Evolutionary conservation across 2,329 filamentous ascomycete genomes (phyloP).

Genomic region (Coniochaeta sp.): DNA sequence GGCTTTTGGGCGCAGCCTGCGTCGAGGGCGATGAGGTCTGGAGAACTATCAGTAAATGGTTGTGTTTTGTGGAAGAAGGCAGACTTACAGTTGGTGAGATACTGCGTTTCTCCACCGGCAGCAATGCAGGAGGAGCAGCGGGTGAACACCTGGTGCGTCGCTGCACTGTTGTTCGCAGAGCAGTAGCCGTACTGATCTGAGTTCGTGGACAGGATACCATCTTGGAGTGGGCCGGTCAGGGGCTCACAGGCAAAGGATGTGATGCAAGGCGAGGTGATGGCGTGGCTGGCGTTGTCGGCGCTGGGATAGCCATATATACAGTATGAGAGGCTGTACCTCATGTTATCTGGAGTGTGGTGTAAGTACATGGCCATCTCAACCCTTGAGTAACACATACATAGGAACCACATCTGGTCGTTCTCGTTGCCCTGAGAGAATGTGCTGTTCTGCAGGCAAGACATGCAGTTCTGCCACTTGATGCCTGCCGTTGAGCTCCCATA

Average conservation of each 20-base stretch:
- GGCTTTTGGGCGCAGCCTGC: slow-evolving; percentile 45
- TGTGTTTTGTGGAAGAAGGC: too few species aligned
- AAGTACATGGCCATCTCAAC: slow-evolving; percentile 9
- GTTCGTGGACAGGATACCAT: slow-evolving; percentile 26
- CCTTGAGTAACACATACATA: slow-evolving; percentile 42
- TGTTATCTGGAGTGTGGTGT: slow-evolving; percentile 35
- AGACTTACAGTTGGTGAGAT: slow-evolving; percentile 43
- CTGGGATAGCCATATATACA: slow-evolving; percentile 46
- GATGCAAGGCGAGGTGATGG: slow-evolving; percentile 40
- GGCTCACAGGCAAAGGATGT: slow-evolving; percentile 43
- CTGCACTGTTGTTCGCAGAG: slow-evolving; percentile 27
- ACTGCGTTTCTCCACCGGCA: slow-evolving; percentile 31
- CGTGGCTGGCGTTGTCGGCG: slow-evolving; percentile 37
- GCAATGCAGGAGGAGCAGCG: slow-evolving; percentile 39
- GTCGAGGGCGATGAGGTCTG: slow-evolving; percentile 43
- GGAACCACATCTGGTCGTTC: slow-evolving; percentile 48
- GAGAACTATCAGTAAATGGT: slow-evolving; percentile 3
- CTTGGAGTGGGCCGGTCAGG: slow-evolving; percentile 31
- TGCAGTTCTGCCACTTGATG: slow-evolving; percentile 40
- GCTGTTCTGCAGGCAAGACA: slow-evolving; percentile 47
- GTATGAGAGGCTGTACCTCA: slow-evolving; percentile 43
- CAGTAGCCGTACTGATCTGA: slow-evolving; percentile 41
- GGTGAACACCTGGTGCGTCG: slow-evolving; percentile 25
- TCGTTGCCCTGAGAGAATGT: slow-evolving; percentile 37
- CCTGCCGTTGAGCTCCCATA: slow-evolving; percentile 31